These are phyloP conservation scores for Hemileccinum rubropunctum DNA, from an alignment of 768 basidiomycete species.

Conservation along the genomic window DNA sequence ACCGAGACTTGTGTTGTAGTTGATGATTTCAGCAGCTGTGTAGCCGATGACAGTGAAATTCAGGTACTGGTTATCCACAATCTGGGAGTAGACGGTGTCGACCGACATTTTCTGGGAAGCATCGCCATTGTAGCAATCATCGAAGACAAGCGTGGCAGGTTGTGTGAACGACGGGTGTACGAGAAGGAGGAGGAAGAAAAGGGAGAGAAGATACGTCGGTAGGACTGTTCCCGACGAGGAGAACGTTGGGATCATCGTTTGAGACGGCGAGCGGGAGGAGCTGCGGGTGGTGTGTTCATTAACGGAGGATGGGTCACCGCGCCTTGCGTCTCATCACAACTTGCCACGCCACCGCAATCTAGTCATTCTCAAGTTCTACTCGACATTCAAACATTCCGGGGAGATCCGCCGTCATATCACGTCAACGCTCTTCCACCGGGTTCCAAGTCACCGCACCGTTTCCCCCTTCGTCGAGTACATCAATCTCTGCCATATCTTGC, in stretches of 20 bases:
- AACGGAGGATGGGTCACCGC: constrained; percentile 9
- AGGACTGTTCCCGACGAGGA: constrained; percentile 7
- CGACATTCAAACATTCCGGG: not conserved
- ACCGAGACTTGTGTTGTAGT: constrained; percentile 67
- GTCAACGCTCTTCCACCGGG: constrained; percentile 47
- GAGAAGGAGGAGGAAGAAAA: constrained; percentile 16
- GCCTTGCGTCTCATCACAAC: constrained; percentile 9
- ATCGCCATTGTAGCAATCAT: constrained; percentile 67
- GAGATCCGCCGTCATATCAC: not conserved
- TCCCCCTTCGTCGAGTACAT: constrained; percentile 66
- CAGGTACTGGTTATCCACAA: constrained; percentile 48
- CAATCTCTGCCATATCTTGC: constrained; percentile 62
- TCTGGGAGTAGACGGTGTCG: constrained; percentile 70
- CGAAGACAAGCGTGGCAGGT: constrained; percentile 59
- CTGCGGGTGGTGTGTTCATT: constrained; percentile 17
- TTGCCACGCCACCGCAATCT: constrained; percentile 25
- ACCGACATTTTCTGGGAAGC: constrained; percentile 58
- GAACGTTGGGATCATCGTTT: constrained; percentile 22
- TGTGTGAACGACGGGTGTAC: constrained; percentile 40
- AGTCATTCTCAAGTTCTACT: not conserved
- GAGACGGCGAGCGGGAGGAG: constrained; percentile 13
- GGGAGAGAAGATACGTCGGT: constrained; percentile 1
- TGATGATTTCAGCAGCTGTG: constrained; percentile 57
- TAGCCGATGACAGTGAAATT: constrained; percentile 73
- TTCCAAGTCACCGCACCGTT: constrained; percentile 81